Conservation (phyloP, 768 basidiomycete genomes). For the Phanerodontia chrysosporium region DNA sequence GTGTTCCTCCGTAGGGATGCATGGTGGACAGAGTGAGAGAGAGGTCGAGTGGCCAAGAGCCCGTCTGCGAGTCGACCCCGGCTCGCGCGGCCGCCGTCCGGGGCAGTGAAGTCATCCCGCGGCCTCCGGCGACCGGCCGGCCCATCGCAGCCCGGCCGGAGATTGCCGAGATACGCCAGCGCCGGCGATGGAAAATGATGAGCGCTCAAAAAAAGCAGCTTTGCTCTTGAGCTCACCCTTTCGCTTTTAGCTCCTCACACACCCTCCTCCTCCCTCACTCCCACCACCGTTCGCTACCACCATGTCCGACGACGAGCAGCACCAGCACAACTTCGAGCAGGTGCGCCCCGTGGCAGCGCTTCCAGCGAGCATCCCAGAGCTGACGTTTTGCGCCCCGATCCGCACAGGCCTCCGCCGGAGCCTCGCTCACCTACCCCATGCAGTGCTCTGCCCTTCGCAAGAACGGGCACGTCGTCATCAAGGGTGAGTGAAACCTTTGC, state of each 20-base stretch:
- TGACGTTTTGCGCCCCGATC: neutral
- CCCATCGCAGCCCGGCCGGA: conserved; percentile 7
- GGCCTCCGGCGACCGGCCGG: neutral
- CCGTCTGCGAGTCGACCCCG: neutral
- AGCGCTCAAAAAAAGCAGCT: conserved; percentile 10
- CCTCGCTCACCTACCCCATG: conserved; percentile 79
- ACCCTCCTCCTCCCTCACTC: conserved; percentile 14
- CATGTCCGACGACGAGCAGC: conserved; percentile 89
- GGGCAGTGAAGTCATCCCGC: conserved; percentile 5
- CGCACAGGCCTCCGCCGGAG: conserved; percentile 61
- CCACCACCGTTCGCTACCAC: conserved; percentile 30
- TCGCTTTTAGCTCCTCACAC: conserved; percentile 12
- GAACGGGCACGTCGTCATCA: conserved; percentile 94
- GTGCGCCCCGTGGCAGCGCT: conserved; percentile 33
- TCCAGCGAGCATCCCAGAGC: neutral
- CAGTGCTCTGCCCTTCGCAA: conserved; percentile 96
- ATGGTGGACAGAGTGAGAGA: conserved; percentile 33
- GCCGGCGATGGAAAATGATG: conserved; percentile 40
- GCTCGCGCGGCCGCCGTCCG: neutral
- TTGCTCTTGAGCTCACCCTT: conserved; percentile 18
- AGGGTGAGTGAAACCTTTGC: conserved; percentile 42
- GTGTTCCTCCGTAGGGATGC: conserved; percentile 70
- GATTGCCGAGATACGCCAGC: conserved; percentile 24
- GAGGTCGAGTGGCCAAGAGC: no score
- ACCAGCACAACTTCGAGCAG: conserved; percentile 85